Base-by-base conservation (phyloP, 306 rosid genomes). In the Quercus ilex region DNA sequence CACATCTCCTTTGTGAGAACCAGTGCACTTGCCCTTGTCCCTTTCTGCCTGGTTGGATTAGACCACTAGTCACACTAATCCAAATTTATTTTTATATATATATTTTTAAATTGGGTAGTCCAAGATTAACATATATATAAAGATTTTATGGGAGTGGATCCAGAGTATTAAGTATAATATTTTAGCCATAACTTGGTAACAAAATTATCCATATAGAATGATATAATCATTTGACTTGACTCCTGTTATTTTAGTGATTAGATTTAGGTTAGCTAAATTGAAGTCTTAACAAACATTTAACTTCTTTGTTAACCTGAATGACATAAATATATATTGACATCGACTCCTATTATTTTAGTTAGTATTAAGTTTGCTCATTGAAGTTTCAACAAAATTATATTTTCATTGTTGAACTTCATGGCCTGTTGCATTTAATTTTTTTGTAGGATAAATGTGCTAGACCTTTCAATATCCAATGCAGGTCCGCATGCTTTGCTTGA, bases 321-420 rank as follows among this genome's bases (percentile, higher is more conserved):
- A 12, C 53, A 49, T 49, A 49, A 11, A 49, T 49, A 49, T 49
- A 49, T 49, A 38, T 49, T 49, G 53, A 49, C 25, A 31, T 58
- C 4, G 28, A n/a, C 64, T 18, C 2, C 64, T 18, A 30, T 30
- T 63, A 1, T 3, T 63, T 57, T 75, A 41, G 49, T 53, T 12
- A 74, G 41, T 23, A 78, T 76, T 84, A 80, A 79, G 84, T 80
- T 43, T 31, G 35, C 76, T 72, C 51, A 80, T 79, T 80, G 79
- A 80, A 76, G 62, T 74, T 21, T 30, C 57, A 84, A 84, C 84
- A n/a, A 79, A 80, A 72, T 49, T 57, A 28, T 49, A 15, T 53
- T 33, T 64, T 31, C 67, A 18, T 21, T 9, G 43, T 55, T 59
- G 15, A 67, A 20, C 64, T 46, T 59, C 38, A 53, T 63, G 43